Evolutionary conservation across 345 rosid genomes (phyloP).

Genomic region (Aurinia saxatilis): DNA sequence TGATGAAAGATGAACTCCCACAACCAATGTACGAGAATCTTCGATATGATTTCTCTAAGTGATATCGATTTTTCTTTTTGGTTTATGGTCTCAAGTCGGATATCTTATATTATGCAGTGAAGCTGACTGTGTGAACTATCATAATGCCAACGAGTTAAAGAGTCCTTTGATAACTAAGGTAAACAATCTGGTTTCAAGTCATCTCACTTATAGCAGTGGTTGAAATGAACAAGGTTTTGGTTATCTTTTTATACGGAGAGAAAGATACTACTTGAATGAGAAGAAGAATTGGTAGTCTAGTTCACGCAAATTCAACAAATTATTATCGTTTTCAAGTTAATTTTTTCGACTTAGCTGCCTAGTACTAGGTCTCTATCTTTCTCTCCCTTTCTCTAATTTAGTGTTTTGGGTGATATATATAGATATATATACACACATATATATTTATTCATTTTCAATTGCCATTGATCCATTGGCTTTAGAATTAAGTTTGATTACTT

Average conservation of each 20-base stretch:
- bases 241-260: not conserved
- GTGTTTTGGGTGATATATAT: not conserved
- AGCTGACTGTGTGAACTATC: conserved; percentile 52
- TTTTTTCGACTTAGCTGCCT: too few species aligned
- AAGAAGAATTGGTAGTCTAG: not conserved
- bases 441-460: not conserved
- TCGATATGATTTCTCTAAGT: not conserved
- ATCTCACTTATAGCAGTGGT: not conserved
- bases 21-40: conserved; percentile 49
- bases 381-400: not conserved
- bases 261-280: not conserved
- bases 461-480: not conserved
- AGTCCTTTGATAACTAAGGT: conserved; percentile 75
- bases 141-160: conserved; percentile 50
- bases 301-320: not conserved
- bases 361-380: not conserved
- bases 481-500: conserved; percentile 5
- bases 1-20: conserved; percentile 66
- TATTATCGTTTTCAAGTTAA: not conserved
- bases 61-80: not conserved
- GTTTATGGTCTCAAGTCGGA: not conserved
- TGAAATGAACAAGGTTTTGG: not conserved
- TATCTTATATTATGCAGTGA: conserved; percentile 37
- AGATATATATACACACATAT: too few species aligned
- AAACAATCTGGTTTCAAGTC: not conserved